Base-by-base conservation (phyloP, 179 eudicot genomes). In the Sideroxylon spinosum region DNA sequence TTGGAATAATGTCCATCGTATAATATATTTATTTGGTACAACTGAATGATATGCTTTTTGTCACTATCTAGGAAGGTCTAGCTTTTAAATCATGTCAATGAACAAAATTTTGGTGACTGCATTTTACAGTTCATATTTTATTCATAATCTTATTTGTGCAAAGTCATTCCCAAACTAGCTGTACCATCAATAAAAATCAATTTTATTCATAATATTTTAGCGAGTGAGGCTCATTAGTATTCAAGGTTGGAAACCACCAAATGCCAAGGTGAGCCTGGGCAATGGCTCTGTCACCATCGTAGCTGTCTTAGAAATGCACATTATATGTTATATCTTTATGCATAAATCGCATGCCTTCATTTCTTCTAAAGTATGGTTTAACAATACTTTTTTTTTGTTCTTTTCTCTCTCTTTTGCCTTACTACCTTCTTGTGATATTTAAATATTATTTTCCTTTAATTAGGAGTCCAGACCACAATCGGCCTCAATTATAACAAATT, bases 221-320 rank as follows among this genome's bases (percentile, higher is more conserved):
- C 64, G 11, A 59, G n/a, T 32, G 17, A 74, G 6, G 44, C 53
- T 59, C n/a, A 32, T 52, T 52, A 57, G 16, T 20, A 29, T 37
- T 13, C 37, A 19, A 37, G 22, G 53, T 29, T 59, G 59, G 64
- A 59, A 57, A 57, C 32, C 29, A 29, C 14, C 64, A 57, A 20
- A 44, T 59, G 67, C 77, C 37, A 22, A 28, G 29, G 67, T 56
- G 50, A 73, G 50, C 66, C 49, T 9, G 59, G 65, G 26, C 37
- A 28, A 74, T 9, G 13, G 13, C 37, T 52, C 49, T 74, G 17
- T 29, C 22, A 49, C n/a, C 44, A 29, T 62, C 77, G 32, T 59
- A 46, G 44, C 44, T 37, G 44, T 37, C 44, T 37, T 37, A 11
- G 68, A 22, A 37, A 60, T 74, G 28, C 16, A 1, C 20, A 16